A percentile compares a stretch with the other conserved stretches of the same genome.
phyloP scores from a whole-genome alignment of 2,329 filamentous ascomycete species.

The Alternaria sp. region DNA sequence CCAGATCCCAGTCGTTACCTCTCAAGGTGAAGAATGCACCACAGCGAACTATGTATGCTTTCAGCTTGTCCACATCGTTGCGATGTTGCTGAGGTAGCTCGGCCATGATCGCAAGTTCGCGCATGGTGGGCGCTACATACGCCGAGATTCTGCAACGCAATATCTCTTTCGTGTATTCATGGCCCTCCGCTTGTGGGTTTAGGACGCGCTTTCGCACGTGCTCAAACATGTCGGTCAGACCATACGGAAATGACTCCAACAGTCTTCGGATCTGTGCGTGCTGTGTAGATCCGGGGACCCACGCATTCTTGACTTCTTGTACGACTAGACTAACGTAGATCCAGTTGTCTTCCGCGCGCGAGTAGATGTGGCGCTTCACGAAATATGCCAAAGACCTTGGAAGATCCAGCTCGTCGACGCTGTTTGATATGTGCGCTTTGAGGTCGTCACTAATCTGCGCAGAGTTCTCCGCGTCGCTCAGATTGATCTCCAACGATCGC shows the following conservation, averaged over 20 bases:
- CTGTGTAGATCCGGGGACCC: conserved; percentile 10
- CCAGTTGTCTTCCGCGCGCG: conserved; percentile 27
- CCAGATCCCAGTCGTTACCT: conserved; percentile 24
- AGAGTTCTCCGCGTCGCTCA: conserved; percentile 23
- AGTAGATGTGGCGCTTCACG: conserved; percentile 29
- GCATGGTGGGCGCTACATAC: conserved; percentile 27
- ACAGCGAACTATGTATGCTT: conserved; percentile 26
- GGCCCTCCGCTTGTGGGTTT: conserved; percentile 15
- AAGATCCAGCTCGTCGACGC: conserved; percentile 23
- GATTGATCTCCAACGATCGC: conserved; percentile 24
- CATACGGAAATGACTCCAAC: conserved; percentile 31
- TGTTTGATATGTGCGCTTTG: conserved; percentile 19
- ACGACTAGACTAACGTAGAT: conserved; percentile 32
- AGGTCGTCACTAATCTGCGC: conserved; percentile 24
- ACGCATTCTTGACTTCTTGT: conserved; percentile 30
- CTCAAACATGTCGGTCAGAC: conserved; percentile 32
- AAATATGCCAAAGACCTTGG: conserved; percentile 27
- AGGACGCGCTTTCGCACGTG: conserved; percentile 28
- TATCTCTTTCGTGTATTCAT: conserved; percentile 36
- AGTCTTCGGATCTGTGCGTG: conserved; percentile 26
- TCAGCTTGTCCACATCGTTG: conserved; percentile 20
- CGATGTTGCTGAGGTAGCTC: conserved; percentile 22
- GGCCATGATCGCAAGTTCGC: conserved; percentile 31
- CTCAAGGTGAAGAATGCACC: conserved; percentile 27
- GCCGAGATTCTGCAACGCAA: conserved; percentile 24